Evolutionary conservation across 1,284 basidiomycete species (phyloP).

Genomic region (Rhodotorula sp.): DNA sequence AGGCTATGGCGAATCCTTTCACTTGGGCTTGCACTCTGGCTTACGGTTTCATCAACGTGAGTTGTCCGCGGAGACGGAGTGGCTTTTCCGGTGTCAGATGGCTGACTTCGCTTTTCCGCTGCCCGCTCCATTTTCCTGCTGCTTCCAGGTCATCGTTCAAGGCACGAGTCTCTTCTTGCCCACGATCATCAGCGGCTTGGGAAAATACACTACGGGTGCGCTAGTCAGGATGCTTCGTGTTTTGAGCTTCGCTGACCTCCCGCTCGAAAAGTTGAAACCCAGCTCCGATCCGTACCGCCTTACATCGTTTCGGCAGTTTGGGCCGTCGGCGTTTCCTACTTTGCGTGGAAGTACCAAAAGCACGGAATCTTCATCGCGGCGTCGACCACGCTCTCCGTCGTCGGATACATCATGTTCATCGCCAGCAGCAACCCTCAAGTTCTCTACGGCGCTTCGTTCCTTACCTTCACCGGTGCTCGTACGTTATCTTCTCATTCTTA

Average conservation of each 20-base stretch:
- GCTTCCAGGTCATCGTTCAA: constrained; percentile 26
- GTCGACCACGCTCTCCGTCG: constrained; percentile 25
- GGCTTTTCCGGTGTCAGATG: not conserved
- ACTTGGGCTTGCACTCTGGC: constrained; percentile 33
- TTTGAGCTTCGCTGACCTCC: not conserved
- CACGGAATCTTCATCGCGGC: constrained; percentile 28
- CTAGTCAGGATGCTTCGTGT: no score
- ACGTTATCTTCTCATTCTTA: not conserved
- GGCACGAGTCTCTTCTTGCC: constrained; percentile 43
- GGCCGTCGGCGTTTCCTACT: constrained; percentile 21
- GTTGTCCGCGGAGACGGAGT: no score
- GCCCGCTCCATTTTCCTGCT: not conserved
- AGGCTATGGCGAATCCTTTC: constrained; percentile 30
- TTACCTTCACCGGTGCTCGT: constrained; percentile 36
- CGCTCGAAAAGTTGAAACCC: constrained; percentile 10
- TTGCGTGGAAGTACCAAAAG: constrained; percentile 18
- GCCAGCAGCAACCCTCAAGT: constrained; percentile 19
- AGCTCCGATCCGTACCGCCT: constrained; percentile 31
- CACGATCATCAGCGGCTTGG: constrained; percentile 39
- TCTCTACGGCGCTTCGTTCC: constrained; percentile 40
- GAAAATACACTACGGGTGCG: constrained; percentile 5
- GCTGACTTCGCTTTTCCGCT: not conserved
- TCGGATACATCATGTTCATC: constrained; percentile 41
- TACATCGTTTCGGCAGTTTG: constrained; percentile 37
- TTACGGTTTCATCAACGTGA: constrained; percentile 45